A percentile compares a stretch with the other conserved stretches of the same genome.
phyloP scores from a whole-genome alignment of 495 filamentous ascomycete genomes.

The Lasiosphaeria ovina region DNA sequence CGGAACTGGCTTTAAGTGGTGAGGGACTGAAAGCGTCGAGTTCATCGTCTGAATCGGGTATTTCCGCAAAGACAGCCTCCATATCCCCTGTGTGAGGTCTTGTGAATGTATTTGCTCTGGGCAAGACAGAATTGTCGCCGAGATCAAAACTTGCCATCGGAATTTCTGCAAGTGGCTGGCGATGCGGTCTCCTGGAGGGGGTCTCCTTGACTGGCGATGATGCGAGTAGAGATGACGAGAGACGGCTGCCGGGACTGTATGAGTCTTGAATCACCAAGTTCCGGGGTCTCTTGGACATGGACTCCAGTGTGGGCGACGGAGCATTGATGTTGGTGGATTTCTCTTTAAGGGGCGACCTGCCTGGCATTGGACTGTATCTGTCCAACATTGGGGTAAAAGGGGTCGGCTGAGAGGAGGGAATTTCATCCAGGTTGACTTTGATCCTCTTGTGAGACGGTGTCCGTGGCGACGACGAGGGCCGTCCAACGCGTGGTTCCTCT shows the following conservation, averaged over 20 bases:
- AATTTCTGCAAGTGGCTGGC: constrained; percentile 29
- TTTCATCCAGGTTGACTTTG: constrained; percentile 34
- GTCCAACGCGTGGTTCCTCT: background rate
- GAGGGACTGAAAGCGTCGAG: constrained; percentile 25
- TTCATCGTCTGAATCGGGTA: constrained; percentile 46
- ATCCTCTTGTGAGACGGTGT: constrained; percentile 37
- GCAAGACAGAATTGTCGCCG: constrained; percentile 4
- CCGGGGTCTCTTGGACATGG: constrained; percentile 26
- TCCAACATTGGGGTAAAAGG: constrained; percentile 35
- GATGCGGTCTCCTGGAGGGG: constrained; percentile 8
- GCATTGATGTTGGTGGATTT: constrained; percentile 39
- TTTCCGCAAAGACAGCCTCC: constrained; percentile 25
- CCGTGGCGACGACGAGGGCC: constrained; percentile 17
- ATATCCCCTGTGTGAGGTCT: constrained; percentile 3
- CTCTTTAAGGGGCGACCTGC: constrained; percentile 36
- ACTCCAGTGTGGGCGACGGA: constrained; percentile 27
- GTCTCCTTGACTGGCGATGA: constrained; percentile 15
- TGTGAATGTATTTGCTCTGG: constrained; percentile 13
- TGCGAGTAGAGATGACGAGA: constrained; percentile 15
- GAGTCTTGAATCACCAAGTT: constrained; percentile 40
- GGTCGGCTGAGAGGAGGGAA: constrained; percentile 42
- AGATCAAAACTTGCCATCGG: constrained; percentile 19
- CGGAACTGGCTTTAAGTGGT: constrained; percentile 13
- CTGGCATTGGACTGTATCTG: constrained; percentile 20
- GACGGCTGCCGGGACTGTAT: constrained; percentile 34